Percentiles rank a stretch among this genome's conserved stretches.
Evolutionary conservation across 2,329 filamentous ascomycete species (phyloP).

Genomic region (Trichoderma sp.): DNA sequence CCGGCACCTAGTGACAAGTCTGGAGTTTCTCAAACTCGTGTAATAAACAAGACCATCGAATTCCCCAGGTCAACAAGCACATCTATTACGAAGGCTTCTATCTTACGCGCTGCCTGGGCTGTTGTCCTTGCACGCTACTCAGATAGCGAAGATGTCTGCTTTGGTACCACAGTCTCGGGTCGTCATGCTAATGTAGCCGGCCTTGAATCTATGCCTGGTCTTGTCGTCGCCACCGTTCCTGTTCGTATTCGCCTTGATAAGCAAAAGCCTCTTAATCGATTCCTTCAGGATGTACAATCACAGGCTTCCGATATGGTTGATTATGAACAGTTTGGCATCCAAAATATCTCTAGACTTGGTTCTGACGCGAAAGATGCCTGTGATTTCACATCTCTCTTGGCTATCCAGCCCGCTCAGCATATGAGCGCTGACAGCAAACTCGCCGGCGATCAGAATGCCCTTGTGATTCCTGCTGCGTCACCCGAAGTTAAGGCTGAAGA

Average conservation of each 20-base stretch:
- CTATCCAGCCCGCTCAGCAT: constrained; percentile 20
- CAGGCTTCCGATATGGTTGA: constrained; percentile 26
- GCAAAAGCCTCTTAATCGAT: constrained; percentile 10
- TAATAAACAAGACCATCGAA: neutral
- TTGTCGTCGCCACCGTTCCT: constrained; percentile 13
- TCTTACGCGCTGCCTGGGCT: constrained; percentile 26
- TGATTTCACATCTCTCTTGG: constrained; percentile 19
- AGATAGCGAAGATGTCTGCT: constrained; percentile 22
- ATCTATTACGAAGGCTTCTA: constrained; percentile 21
- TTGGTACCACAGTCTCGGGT: constrained; percentile 25
- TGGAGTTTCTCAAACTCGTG: neutral
- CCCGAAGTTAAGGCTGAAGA: neutral
- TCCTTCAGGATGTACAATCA: constrained; percentile 26
- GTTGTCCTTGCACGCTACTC: constrained; percentile 22
- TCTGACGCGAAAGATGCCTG: constrained; percentile 19
- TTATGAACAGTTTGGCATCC: constrained; percentile 30
- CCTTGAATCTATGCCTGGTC: constrained; percentile 15
- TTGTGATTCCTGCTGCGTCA: neutral
- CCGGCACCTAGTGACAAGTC: constrained; percentile 16
- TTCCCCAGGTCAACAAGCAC: constrained; percentile 10
- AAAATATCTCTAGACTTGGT: constrained; percentile 27
- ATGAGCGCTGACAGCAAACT: neutral
- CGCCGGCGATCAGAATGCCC: neutral
- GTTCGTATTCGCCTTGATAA: constrained; percentile 16
- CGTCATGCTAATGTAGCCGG: constrained; percentile 16